Evolutionary conservation across 306 rosid genomes (phyloP).

Genomic region (Dryas alaskensis): DNA sequence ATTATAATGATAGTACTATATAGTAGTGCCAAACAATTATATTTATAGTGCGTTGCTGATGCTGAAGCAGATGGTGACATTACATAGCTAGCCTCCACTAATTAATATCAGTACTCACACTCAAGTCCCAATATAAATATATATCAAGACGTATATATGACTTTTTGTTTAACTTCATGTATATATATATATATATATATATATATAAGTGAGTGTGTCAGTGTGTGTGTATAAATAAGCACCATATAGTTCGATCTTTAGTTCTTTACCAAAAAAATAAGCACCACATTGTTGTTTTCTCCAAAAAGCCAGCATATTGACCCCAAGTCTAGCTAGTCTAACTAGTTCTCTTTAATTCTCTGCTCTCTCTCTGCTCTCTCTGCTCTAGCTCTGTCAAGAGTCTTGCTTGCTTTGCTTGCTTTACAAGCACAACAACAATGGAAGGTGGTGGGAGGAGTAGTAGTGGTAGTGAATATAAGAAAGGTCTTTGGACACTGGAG

Average conservation of each 20-base stretch:
- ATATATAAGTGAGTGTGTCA: no score
- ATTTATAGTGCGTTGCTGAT: not conserved
- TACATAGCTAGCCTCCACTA: not conserved
- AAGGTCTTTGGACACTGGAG: constrained; percentile 50
- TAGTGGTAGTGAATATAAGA: constrained; percentile 39
- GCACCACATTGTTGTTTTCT: not conserved
- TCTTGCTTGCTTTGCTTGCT: not conserved
- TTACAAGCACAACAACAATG: constrained; percentile 19
- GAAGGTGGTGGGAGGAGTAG: constrained; percentile 30
- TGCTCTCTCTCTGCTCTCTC: not conserved
- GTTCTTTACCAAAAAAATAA: no score
- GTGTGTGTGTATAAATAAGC: no score
- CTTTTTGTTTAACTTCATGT: no score
- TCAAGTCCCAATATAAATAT: not conserved
- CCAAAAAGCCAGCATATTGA: not conserved
- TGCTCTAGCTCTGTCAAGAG: not conserved
- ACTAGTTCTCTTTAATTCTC: not conserved
- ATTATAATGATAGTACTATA: not conserved
- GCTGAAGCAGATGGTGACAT: not conserved
- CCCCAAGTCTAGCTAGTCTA: not conserved
- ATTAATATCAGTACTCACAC: not conserved
- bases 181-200: no score
- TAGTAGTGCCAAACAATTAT: not conserved
- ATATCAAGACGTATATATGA: no score
- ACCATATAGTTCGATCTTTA: no score